A percentile compares a stretch with the other conserved stretches of the same genome.
These are phyloP conservation scores for Cydonia oblonga DNA, from an alignment of 331 rosid genomes.

Conservation along the genomic window DNA sequence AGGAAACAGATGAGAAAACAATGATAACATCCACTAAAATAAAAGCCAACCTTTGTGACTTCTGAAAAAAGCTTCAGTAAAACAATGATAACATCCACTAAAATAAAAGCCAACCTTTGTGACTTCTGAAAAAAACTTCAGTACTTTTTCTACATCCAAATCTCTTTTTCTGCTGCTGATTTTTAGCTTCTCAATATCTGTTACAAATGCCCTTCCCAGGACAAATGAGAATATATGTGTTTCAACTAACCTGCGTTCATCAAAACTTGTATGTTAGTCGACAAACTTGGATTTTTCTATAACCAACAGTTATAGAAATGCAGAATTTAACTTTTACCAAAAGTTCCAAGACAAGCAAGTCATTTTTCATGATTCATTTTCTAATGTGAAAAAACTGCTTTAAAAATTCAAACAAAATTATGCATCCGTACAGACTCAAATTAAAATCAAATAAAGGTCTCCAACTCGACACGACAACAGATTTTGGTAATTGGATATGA, in stretches of 20 bases:
- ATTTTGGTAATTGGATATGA: neutral
- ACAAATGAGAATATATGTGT: constrained; percentile 98
- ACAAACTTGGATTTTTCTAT: neutral
- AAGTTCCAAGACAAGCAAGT: neutral
- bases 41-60: constrained; percentile 55
- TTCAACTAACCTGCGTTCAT: constrained; percentile 83
- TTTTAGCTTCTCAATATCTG: constrained; percentile 88
- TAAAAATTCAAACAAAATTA: neutral
- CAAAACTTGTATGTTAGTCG: constrained; percentile 25
- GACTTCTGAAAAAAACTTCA: constrained; percentile 67
- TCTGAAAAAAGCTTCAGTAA: constrained; percentile 66
- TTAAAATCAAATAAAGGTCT: neutral
- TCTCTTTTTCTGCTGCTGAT: constrained; percentile 75
- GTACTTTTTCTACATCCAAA: constrained; percentile 63
- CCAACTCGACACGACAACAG: neutral
- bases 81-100: constrained; percentile 5
- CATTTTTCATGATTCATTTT: neutral
- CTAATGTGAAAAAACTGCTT: neutral
- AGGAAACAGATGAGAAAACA: neutral
- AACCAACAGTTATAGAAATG: neutral
- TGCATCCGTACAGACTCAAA: neutral
- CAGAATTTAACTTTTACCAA: neutral
- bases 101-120: constrained; percentile 48
- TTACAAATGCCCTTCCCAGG: constrained; percentile 99
- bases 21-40: constrained; percentile 9